Base-by-base conservation (phyloP, 306 rosid genomes). In the Vicia faba region DNA sequence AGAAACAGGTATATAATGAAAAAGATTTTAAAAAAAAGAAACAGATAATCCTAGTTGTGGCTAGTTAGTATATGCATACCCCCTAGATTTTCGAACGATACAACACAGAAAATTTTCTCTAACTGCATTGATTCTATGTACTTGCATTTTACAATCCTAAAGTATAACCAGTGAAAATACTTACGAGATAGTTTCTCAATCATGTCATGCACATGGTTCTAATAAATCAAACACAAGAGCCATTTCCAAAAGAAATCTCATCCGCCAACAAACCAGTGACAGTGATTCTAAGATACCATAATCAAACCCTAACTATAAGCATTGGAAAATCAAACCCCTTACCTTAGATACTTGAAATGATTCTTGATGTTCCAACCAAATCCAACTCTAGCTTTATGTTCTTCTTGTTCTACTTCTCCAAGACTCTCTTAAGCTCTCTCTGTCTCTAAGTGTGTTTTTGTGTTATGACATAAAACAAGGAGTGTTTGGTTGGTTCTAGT, bases 121-220 rank as follows among this genome's bases (percentile, higher is more conserved):
- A 23, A 45, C 46, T 7, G 65, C 43, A 54, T 62, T 53, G 26
- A 13, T 69, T 64, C 63, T 35, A 60, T 29, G 62, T 61, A 56
- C 54, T 49, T 56, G 7, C 26, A 23, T 25, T 18, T 56, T 18
- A 56, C 13, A 16, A 48, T 71, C 63, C 36, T 48, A 39, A 12
- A 16, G 26, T 26, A 18, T 35, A 60, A 40, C 18, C 5, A 11
- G n/a, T 14, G 31, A 48, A 60, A 58, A 70, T 16, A 9, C 10
- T 15, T 45, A 33, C 59, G 0, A 4, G 20, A 71, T 50, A 46
- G 68, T 36, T 61, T 53, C 45, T 49, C 26, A 39, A 26, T 38
- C 19, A 39, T 14, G 55, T 71, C 14, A 38, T 53, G 35, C n/a
- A 40, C 33, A 61, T 61, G 19, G 4, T 41, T 64, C 48, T 9